Base-by-base conservation (phyloP, 2,329 filamentous ascomycete genomes). In the Exserohilum turcica region DNA sequence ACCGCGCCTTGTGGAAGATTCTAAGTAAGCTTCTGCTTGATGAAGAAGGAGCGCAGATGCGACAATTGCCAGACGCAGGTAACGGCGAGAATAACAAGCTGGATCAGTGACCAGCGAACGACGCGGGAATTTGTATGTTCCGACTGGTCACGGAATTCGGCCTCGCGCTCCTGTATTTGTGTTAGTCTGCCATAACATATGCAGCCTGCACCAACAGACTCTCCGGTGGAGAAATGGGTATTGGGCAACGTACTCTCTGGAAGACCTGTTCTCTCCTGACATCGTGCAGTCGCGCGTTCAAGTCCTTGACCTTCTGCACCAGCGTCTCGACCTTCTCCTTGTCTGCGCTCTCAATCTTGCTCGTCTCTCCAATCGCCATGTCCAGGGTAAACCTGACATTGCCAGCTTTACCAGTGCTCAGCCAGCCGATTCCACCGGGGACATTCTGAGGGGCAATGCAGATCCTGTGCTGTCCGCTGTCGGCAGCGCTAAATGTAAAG, bases 11-110 rank as follows among this genome's bases (percentile, higher is more conserved):
- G 24, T 16, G 13, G 19, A 29, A 37, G 12, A 12, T 47, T 44
- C 77, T 85, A 99, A 55, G 94, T 97, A 75, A 99, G 86, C 84
- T 99, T 99, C 82, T 97, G 93, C 84, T 99, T 99, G 82, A 99
- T 99, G 81, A 99, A 99, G 84, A 99, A 99, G 40, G 90, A 89
- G 65, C 94, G 85, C 67, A 99, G 84, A 78, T 99, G 93, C 48
- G 92, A 96, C 40, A 99, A 82, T 77, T 99, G 94, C 94, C 94
- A 99, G 57, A 91, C 90, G 78, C 94, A 99, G 29, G 94, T 96
- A 50, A 88, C 82, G 49, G 87, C 90, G 48, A 99, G 82, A 32
- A 97, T 86, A 46, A 86, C 83, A 56, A 97, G 80, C 78, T 99
- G 94, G 64, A 97, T 88, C 61, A 97, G 71, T 63, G 94, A 93